Evolutionary conservation across 1,284 basidiomycete genomes (phyloP), one percentile per base, ranked within the genome.

Genomic region (Paramarasmius palmivorus): DNA sequence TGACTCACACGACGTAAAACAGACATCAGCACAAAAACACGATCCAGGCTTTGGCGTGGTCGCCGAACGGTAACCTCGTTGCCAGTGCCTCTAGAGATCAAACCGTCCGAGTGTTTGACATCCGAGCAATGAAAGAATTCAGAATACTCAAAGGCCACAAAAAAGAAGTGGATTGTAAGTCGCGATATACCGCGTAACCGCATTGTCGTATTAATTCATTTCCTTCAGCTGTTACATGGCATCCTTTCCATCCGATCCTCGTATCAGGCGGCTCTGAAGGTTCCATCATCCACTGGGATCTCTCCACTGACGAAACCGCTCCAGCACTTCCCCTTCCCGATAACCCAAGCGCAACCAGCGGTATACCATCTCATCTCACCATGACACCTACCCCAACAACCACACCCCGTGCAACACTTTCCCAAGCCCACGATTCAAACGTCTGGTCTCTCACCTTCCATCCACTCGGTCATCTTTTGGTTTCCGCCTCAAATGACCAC

Each of bases 11-110:
- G 57, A 45, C 47, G 23, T 52, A 15, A 20, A 37, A 19, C 56
- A 95, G 93, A 50, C 95, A 98, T 68, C 90, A 93, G 53, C 95
- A 98, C 72, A 98, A 98, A 76, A 97, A 98, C 61, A 98, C 95
- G 0, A 87, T 99, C 38, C 95, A 98, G 70, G 89, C 95, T 0
- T 78, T 94, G 22, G 78, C 86, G 12, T 99, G 96, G 94, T 93
- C 89, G 39, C 93, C 94, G 0, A 92, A 95, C 61, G 96, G 96
- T 3, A 88, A 98, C 65, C 77, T 95, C 34, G 86, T 99, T 6
- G 96, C 95, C 2, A 96, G 94, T 37, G 96, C 93, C 0, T 95
- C 93, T 6, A 82, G 96, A 37, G 96, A 99, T 68, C 93, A 95
- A 68, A 90, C 92, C 15, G 88, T 98, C 46, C 90, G 95, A 32